Evolutionary conservation across 257 asterid species (phyloP), one percentile per base, ranked within the genome.

Genomic region (Sherardia arvensis): DNA sequence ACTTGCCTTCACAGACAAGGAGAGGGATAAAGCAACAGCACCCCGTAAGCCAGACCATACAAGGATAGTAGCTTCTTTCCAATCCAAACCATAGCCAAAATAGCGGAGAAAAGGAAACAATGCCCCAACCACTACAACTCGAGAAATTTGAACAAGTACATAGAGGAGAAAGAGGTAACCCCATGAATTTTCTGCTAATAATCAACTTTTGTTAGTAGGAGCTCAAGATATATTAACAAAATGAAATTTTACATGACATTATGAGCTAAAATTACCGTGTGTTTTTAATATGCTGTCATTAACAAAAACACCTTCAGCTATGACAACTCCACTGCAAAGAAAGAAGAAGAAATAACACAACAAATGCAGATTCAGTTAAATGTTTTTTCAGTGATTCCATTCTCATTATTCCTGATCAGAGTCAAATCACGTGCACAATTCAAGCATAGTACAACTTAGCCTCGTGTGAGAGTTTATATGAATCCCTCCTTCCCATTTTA

Each of bases 21-120:
- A 72, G 69, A 91, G 92, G 20, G 98, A 67, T 73, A 91, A 72
- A 15, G 98, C 95, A 54, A 91, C 96, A 30, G 95, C 92, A 66
- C 98, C 98, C 49, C 98, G 98, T 69, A 91, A 79, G 68, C 98
- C 98, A 74, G 96, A 81, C 98, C 98, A 91, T 15, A 81, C 83
- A 67, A 91, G 95, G 78, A 91, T 81, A 62, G 71, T 71, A 71
- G 95, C 95, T 77, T 91, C 98, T 82, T 83, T 88, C 96, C 89
- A 86, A 66, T 88, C 88, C 75, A 91, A 69, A 73, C 98, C 98
- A 71, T 91, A 88, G 73, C 98, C 98, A 79, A 88, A 86, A 77
- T 77, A 86, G 53, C 71, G 82, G 69, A 91, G 82, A 76, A 86
- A 76, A 48, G 98, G 98, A 70, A 68, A 91, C 75, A 91, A 72